Evolutionary conservation across 1,139 yeast species (phyloP), one percentile per base, ranked within the genome.

Genomic region (Kazachstania sp.): DNA sequence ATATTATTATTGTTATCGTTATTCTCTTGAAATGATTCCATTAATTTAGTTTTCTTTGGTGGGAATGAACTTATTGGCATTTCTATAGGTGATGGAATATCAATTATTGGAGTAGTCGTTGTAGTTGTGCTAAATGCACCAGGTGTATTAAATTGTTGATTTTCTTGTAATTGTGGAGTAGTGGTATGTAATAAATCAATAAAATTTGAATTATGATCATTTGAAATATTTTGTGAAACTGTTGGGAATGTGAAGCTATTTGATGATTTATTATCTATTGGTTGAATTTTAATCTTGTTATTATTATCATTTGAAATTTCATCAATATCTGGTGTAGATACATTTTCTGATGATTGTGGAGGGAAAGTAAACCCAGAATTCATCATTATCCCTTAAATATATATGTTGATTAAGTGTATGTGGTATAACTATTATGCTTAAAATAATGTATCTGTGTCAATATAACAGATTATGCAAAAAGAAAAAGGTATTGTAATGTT

Each of bases 331-430:
- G 20, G 5, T 4, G 18, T 19, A 3, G 35, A 3, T 7, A 18
- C 30, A 16, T 37, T 19, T 13, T 16, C 38, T 3, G 35, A 15
- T n/a, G 28, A 16, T 19, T 44, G 49, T 4, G 52, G 45, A 7
- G 54, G 54, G 37, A 51, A 51, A 5, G 51, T 49, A 35, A 51
- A 51, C 18, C 44, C 46, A 11, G 51, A 43, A 32, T 50, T 48
- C 54, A 51, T 51, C 36, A 29, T 42, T 30, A 20, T 37, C 20
- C 9, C 19, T 32, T 32, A 19, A 15, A 31, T n/a, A 31, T 31
- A n/a, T n/a, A 11, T 13, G 34, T 15, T 8, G 4, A 7, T 16
- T 15, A 18, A 23, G 9, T 23, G 28, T 23, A 9, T 23, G 3
- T 23, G 8, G 28, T 23, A 23, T 23, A 9, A 23, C n/a, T 23